These are phyloP conservation scores for Lavandula angustifolia DNA, from an alignment of 257 asterid genomes.

Conservation along the genomic window DNA sequence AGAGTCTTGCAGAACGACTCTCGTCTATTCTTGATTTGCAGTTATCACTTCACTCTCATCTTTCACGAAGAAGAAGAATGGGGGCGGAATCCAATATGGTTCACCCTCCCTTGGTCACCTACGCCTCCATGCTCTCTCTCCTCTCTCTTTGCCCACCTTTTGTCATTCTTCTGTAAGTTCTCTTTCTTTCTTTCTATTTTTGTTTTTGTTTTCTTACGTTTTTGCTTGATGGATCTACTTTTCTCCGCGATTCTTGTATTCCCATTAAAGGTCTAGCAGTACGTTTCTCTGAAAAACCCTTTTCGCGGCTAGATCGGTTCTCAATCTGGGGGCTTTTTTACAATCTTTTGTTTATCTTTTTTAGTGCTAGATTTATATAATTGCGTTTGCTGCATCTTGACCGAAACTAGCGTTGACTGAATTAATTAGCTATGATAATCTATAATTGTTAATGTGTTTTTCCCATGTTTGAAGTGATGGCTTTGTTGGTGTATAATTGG, in stretches of 20 bases:
- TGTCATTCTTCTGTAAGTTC: slow-evolving; percentile 81
- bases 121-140: slow-evolving; percentile 76
- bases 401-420: background rate
- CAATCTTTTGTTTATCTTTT: background rate
- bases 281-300: background rate
- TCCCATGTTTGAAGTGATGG: slow-evolving; percentile 8
- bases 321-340: background rate
- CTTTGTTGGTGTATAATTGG: slow-evolving; percentile 8
- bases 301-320: slow-evolving; percentile 4
- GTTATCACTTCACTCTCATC: slow-evolving; percentile 21
- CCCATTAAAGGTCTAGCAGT: background rate
- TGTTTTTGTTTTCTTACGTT: slow-evolving; percentile 47
- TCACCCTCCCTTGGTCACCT: slow-evolving; percentile 78
- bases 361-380: background rate
- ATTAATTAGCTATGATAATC: no score
- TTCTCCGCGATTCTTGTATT: background rate
- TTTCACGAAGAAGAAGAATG: slow-evolving; percentile 40
- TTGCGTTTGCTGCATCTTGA: slow-evolving; percentile 5
- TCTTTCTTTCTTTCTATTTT: slow-evolving; percentile 32
- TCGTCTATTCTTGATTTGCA: slow-evolving; percentile 7
- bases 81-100: slow-evolving; percentile 64
- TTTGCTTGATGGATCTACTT: slow-evolving; percentile 26
- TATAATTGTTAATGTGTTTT: background rate
- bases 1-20: background rate
- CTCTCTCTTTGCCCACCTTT: slow-evolving; percentile 88